A percentile compares a stretch with the other conserved stretches of the same genome.
Evolutionary conservation across 345 rosid genomes (phyloP).

Genomic region (Erucastrum elatum): DNA sequence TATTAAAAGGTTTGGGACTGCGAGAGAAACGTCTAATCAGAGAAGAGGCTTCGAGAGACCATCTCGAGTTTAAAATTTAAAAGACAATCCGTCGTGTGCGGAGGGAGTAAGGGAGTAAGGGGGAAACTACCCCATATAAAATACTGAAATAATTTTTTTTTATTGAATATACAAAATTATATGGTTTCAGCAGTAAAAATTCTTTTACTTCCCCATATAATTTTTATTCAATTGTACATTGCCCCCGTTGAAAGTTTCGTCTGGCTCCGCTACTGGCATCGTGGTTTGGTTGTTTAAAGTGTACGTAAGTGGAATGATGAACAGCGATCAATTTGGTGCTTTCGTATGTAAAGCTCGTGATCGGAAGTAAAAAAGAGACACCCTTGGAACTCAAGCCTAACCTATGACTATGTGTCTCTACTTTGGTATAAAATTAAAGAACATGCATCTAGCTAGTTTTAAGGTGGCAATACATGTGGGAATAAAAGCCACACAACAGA

Average conservation of each 20-base stretch:
- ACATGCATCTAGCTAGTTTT: neutral
- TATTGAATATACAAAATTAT: too few species aligned
- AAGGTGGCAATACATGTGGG: slow-evolving; percentile 10
- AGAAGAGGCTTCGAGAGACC: neutral
- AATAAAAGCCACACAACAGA: neutral
- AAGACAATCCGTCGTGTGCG: too few species aligned
- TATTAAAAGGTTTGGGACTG: too few species aligned
- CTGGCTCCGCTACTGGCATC: too few species aligned
- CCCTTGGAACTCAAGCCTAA: slow-evolving; percentile 1
- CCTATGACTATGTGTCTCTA: neutral
- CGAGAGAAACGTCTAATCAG: neutral
- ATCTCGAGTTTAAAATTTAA: too few species aligned
- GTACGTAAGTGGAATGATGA: neutral
- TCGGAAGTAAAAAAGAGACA: slow-evolving; percentile 9
- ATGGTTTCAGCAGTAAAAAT: too few species aligned
- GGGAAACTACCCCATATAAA: too few species aligned
- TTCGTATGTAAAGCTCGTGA: neutral
- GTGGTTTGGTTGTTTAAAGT: neutral
- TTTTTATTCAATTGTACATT: too few species aligned
- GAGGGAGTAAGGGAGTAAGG: too few species aligned
- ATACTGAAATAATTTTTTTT: too few species aligned
- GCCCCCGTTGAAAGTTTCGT: too few species aligned
- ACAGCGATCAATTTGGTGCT: neutral
- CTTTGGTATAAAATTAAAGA: slow-evolving; percentile 17
- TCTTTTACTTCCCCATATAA: too few species aligned